Base-by-base conservation (phyloP, 176 grass and related monocot genomes). In the Oryza rufipogon region DNA sequence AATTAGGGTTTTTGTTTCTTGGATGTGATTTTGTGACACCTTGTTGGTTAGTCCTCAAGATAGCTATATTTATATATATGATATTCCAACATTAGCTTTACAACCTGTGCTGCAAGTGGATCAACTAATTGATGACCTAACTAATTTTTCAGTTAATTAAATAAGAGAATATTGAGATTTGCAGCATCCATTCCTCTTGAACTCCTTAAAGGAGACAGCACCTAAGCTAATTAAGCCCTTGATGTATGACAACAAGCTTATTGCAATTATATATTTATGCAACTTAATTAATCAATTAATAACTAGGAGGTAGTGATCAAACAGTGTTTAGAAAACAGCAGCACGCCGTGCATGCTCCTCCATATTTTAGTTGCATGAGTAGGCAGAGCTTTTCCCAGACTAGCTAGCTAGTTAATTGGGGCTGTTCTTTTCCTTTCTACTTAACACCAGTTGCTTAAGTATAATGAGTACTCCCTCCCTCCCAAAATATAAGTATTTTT, bases 171-270 rank as follows among this genome's bases (percentile, higher is more conserved):
- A 22, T 36, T 36, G 84, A 64, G 84, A 87, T 83, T 51, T 86
- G 68, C 39, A 41, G 70, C 84, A 83, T 75, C 70, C 3, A 26
- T 79, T 79, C 68, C 69, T 70, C 61, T 56, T 74, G 33, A 90
- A 83, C 80, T 87, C 84, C 84, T 90, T 83, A 80, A 87, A 90
- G 75, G 89, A 22, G 26, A 84, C 84, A 83, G 1, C 80, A 79
- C 80, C 75, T 79, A 87, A 79, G 64, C 42, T 70, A 38, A 38
- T 38, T 36, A 19, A 58, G 54, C 19, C 54, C 54, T 69, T 71
- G 13, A 60, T 72, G 41, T 72, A 76, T 68, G 51, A 80, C 22
- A 54, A 80, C 22, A 54, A 78, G 79, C 36, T 58, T 25, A 75
- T 36, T 78, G 46, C 14, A 38, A 72, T 86, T 83, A 44, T 44